A percentile compares a stretch with the other conserved stretches of the same genome.
Evolutionary conservation across 2,329 filamentous ascomycete species (phyloP).

Genomic region (Claviceps africana): DNA sequence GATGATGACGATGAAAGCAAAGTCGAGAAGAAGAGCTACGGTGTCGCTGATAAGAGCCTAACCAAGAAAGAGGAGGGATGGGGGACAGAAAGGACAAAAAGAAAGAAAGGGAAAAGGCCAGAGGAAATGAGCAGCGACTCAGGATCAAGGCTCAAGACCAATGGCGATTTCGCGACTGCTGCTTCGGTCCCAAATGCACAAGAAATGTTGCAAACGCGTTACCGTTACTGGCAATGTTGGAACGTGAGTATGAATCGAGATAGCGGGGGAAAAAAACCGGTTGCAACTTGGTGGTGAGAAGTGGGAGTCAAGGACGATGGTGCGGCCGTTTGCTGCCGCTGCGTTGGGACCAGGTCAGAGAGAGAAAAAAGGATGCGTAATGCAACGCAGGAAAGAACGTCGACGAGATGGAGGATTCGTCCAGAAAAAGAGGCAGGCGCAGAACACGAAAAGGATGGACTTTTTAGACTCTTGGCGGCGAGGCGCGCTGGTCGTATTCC

Average conservation of each 20-base stretch:
- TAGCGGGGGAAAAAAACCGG: background rate
- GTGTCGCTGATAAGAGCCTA: slow-evolving; percentile 16
- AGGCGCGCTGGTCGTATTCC: background rate
- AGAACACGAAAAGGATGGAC: background rate
- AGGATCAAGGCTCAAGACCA: background rate
- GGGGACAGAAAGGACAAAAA: slow-evolving; percentile 14
- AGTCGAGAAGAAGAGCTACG: slow-evolving; percentile 15
- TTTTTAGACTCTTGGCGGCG: background rate
- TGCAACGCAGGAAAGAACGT: slow-evolving; percentile 3
- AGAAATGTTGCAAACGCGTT: background rate
- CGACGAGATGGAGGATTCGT: background rate
- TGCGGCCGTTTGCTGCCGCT: background rate
- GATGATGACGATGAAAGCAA: slow-evolving; percentile 5
- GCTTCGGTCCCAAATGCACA: background rate
- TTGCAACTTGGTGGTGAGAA: background rate
- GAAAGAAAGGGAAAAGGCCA: slow-evolving; percentile 1
- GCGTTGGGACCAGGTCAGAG: background rate
- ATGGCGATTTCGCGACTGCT: background rate
- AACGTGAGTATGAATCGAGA: background rate
- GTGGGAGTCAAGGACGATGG: background rate
- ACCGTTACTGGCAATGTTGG: background rate
- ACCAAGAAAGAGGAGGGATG: slow-evolving; percentile 15
- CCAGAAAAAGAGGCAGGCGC: slow-evolving; percentile 3
- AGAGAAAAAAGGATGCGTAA: background rate
- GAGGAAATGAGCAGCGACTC: background rate